Base-by-base conservation (phyloP, 192 early-diverging fungal genomes). In the Coemansia sp. region DNA sequence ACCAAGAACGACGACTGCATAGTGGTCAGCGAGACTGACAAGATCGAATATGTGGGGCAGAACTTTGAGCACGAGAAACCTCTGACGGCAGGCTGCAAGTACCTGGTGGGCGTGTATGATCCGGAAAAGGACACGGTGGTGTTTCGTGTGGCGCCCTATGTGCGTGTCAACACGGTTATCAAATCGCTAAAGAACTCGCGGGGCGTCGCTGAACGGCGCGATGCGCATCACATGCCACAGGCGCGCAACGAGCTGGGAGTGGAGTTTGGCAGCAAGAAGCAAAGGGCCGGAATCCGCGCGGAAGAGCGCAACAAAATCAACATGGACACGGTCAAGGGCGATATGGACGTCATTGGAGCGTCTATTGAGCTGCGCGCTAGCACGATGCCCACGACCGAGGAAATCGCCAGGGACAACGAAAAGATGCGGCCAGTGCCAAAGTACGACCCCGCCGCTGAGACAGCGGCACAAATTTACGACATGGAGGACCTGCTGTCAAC, bases 251-350 rank as follows among this genome's bases (percentile, higher is more conserved):
- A 81, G 45, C 78, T 98, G 42, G 94, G 94, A 53, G 83, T 92
- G 63, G 83, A 88, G 14, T 98, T 98, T 65, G 95, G 95, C 60
- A 93, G 88, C 49, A 90, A 91, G 78, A 95, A 94, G 79, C 71
- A 82, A 41, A 85, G 88, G 54, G 81, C 93, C 48, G 78, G 85
- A 53, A 87, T 97, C 53, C 81, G 81, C 13, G 86, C 88, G 15
- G 70, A 82, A 48, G 93, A 93, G 63, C 87, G 88, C 61, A 97
- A 97, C 69, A 82, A 84, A 51, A 87, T 96, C 53, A 84, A 90
- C 25, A 86, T 87, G 51, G 82, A 83, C 29, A 65, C 75, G 1
- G 57, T 95, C 58, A 60, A 82, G 40, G 79, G 67, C 33, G 83
- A 84, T 14, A 86, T 82, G 56, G 74, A 72, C 33, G 76, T 78